A percentile compares a stretch with the other conserved stretches of the same genome.
Conservation (phyloP, 441 rosid genomes). For the Cnidoscolus chayamansa region DNA sequence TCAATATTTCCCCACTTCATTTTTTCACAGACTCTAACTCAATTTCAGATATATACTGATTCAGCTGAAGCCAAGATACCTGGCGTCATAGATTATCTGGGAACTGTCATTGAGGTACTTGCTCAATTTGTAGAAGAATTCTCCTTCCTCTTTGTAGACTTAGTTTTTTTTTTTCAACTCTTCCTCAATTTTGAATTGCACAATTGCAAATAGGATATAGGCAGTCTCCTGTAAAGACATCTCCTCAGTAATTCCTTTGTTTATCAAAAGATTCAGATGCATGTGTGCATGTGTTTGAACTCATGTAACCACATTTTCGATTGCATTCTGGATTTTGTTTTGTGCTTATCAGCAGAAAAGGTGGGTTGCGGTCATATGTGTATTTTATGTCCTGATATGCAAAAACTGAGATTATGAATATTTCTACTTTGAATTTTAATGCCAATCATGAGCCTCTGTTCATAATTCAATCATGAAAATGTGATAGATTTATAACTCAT, state of each 20-base stretch:
- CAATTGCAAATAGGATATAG: not conserved
- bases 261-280: too few species aligned
- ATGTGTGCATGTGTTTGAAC: too few species aligned
- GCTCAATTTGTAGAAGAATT: not conserved
- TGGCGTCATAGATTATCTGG: constrained; percentile 83
- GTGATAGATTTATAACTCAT: not conserved
- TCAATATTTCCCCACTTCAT: not conserved
- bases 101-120: constrained; percentile 78
- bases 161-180: not conserved
- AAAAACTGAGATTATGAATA: not conserved
- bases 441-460: not conserved
- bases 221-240: not conserved
- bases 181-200: not conserved
- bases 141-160: too few species aligned
- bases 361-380: not conserved
- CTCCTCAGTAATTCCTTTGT: not conserved
- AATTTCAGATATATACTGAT: constrained; percentile 78
- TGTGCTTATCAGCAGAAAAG: too few species aligned
- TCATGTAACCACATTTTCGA: too few species aligned
- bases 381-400: not conserved
- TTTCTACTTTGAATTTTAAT: not conserved
- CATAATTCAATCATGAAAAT: not conserved
- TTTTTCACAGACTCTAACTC: not conserved
- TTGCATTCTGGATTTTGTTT: too few species aligned
- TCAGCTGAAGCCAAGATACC: constrained; percentile 95